phyloP scores from a whole-genome alignment of 108 stramenopile genomes.

The Hondaea fermentalgiana region DNA sequence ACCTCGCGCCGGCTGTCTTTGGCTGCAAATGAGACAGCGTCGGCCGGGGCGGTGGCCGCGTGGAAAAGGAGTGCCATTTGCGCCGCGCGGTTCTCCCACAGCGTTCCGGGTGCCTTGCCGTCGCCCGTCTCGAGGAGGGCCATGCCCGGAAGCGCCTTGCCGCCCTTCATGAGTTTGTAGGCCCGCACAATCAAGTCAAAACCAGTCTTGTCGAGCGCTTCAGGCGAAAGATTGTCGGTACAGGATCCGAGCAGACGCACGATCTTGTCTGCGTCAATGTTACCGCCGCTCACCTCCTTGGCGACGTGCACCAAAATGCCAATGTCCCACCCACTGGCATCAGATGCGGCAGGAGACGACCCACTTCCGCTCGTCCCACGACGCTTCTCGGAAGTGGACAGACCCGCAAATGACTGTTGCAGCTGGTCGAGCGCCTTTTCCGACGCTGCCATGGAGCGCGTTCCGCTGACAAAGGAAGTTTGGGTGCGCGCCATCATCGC shows the following conservation, averaged over 20 bases:
- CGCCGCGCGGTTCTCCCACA: background rate
- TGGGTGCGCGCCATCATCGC: slow-evolving; percentile 12
- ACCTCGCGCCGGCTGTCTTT: background rate
- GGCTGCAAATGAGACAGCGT: background rate
- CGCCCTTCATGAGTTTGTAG: background rate
- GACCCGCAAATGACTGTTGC: background rate
- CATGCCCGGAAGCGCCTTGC: background rate
- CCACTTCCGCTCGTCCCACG: too few species aligned
- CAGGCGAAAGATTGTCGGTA: background rate
- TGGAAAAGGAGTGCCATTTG: slow-evolving; percentile 7
- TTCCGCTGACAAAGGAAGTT: background rate
- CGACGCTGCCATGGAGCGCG: background rate
- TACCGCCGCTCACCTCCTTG: background rate
- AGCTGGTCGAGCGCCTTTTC: background rate
- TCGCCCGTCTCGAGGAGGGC: background rate
- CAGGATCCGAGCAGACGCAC: background rate
- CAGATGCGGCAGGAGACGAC: background rate
- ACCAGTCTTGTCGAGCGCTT: background rate
- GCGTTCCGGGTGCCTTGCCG: background rate
- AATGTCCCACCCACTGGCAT: background rate
- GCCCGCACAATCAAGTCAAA: background rate
- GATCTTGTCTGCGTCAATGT: background rate
- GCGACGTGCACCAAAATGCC: background rate
- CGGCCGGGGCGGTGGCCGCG: background rate
- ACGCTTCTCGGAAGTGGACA: background rate